These are phyloP conservation scores for Axilococcus clingmanii DNA, from an alignment of 139 green algal species.

Conservation along the genomic window DNA sequence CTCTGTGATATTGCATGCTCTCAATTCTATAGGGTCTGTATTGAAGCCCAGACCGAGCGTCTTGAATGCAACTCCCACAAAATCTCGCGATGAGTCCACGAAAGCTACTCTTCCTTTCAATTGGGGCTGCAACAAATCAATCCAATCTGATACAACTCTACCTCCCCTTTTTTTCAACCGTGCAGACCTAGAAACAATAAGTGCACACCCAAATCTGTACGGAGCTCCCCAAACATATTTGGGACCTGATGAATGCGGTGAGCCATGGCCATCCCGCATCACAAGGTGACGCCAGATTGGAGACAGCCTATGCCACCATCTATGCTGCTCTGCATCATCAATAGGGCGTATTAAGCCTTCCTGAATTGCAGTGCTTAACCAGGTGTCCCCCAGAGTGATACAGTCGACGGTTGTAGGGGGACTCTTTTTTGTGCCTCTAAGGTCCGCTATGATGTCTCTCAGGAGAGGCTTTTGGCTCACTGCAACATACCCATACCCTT, in stretches of 20 bases:
- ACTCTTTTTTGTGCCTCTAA: slow-evolving; percentile 18
- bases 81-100: slow-evolving; percentile 56
- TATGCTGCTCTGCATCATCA: slow-evolving; percentile 27
- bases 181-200: slow-evolving; percentile 56
- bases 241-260: slow-evolving; percentile 21
- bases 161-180: slow-evolving; percentile 24
- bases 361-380: slow-evolving; percentile 54
- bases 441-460: slow-evolving; percentile 52
- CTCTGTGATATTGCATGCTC: slow-evolving; percentile 22
- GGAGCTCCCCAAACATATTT: slow-evolving; percentile 65
- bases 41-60: slow-evolving; percentile 44
- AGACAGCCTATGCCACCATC: slow-evolving; percentile 47
- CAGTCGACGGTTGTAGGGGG: slow-evolving; percentile 44
- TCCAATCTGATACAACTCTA: slow-evolving; percentile 55
- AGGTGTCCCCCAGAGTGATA: slow-evolving; percentile 69
- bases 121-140: slow-evolving; percentile 66
- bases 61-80: slow-evolving; percentile 64
- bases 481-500: slow-evolving; percentile 39
- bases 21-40: slow-evolving; percentile 22
- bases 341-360: slow-evolving; percentile 60
- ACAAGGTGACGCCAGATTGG: slow-evolving; percentile 50
- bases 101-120: slow-evolving; percentile 55
- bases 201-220: slow-evolving; percentile 65
- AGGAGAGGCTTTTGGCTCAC: slow-evolving; percentile 52
- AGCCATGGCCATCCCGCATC: slow-evolving; percentile 24